Evolutionary conservation across 139 green algal species (phyloP).

Genomic region (Asterochloris erici): DNA sequence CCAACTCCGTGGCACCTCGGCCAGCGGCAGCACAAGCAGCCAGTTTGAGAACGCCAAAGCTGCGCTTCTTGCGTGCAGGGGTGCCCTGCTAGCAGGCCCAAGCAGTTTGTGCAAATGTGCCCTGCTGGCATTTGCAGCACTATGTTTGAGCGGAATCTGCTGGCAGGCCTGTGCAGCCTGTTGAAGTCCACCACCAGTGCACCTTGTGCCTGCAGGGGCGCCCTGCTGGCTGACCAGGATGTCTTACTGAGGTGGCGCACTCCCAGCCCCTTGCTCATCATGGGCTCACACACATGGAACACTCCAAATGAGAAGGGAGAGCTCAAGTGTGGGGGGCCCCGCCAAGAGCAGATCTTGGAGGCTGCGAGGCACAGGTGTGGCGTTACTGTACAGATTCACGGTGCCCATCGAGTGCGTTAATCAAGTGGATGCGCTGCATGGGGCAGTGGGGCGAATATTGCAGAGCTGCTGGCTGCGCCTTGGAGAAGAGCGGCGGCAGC

Average conservation of each 20-base stretch:
- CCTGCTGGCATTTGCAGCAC: background rate
- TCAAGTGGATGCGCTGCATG: background rate
- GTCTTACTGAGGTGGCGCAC: slow-evolving; percentile 28
- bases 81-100: background rate
- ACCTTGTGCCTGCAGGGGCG: slow-evolving; percentile 26
- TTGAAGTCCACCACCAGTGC: too few relatives aligned
- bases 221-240: slow-evolving; percentile 24
- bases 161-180: too few relatives aligned
- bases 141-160: background rate
- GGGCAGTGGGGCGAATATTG: too few relatives aligned
- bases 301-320: slow-evolving; percentile 40
- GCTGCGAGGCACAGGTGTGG: background rate
- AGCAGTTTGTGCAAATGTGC: background rate
- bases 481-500: background rate
- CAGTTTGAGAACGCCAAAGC: background rate
- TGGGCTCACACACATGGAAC: slow-evolving; percentile 65
- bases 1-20: too few relatives aligned
- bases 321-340: slow-evolving; percentile 39
- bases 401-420: background rate
- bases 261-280: slow-evolving; percentile 43
- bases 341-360: slow-evolving; percentile 43
- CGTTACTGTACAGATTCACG: background rate
- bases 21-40: background rate
- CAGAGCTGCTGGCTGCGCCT: background rate
- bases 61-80: background rate